Percentiles rank a stretch among this genome's conserved stretches.
Evolutionary conservation across 108 stramenopile species (phyloP).

Genomic region (Cyclotella distinguenda): DNA sequence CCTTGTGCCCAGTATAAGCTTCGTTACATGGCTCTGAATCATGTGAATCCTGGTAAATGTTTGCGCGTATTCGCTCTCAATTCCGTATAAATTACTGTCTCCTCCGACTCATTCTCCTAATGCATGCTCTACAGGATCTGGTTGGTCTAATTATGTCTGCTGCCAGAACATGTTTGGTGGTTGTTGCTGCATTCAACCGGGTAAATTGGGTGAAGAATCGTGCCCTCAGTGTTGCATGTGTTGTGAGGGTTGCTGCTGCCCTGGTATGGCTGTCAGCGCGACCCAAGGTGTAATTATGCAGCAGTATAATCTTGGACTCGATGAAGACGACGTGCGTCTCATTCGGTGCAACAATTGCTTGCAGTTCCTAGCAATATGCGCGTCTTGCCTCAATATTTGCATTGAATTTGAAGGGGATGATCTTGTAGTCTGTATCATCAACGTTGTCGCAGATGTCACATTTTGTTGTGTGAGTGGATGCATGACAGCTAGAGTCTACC

Average conservation of each 20-base stretch:
- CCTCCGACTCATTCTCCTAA: too few species aligned
- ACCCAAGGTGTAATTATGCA: conserved; percentile 57
- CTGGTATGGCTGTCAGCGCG: conserved; percentile 70
- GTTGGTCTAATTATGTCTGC: conserved; percentile 71
- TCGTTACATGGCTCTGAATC: conserved; percentile 71
- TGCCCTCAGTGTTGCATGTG: conserved; percentile 80
- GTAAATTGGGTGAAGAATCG: conserved; percentile 55
- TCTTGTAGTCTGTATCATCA: conserved; percentile 39
- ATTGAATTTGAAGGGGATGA: conserved; percentile 48
- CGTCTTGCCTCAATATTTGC: conserved; percentile 49
- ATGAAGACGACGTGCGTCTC: conserved; percentile 73
- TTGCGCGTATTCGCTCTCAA: too few species aligned
- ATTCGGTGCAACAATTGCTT: conserved; percentile 81
- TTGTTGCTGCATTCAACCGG: conserved; percentile 69
- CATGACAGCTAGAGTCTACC: conserved; percentile 72
- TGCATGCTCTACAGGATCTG: too few species aligned
- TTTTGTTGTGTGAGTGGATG: conserved; percentile 75
- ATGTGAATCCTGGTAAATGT: conserved; percentile 65
- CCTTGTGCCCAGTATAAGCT: conserved; percentile 65
- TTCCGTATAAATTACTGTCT: too few species aligned
- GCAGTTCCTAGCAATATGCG: conserved; percentile 26
- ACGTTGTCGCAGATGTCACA: conserved; percentile 58
- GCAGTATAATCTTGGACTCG: conserved; percentile 63
- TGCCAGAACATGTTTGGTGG: conserved; percentile 81
- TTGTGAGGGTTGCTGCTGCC: conserved; percentile 59